Evolutionary conservation across 305 asterid genomes (phyloP), one percentile per base, ranked within the genome.

Genomic region (Solanum aculeatissimum): DNA sequence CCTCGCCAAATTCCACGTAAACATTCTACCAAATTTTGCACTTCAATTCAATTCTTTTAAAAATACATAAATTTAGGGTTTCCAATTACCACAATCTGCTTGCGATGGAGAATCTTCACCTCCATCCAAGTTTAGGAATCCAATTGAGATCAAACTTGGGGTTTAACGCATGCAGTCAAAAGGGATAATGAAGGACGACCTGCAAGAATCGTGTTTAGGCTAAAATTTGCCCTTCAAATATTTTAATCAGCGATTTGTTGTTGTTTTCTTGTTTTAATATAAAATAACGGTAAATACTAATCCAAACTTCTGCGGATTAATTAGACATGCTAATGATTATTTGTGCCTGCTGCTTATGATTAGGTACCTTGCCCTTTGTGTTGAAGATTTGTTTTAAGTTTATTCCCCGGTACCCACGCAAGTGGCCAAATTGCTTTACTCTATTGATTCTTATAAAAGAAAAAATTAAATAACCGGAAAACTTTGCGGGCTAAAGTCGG

Each of bases 1-100:
- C 91, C 93, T 95, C 60, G 99, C 89, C 79, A 96, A 87, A 83
- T 89, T 90, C 98, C 98, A 96, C 57, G 95, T 86, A 88, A 96
- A 94, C 99, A 96, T 96, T 62, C 2, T 70, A 45, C 54, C 81
- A 23, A 35, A 71, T 71, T 86, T 55, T 32, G 21, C 78, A 83
- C 13, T 8, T 60, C 83, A 75, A 78, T 71, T 72, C 80, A 77
- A 43, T 53, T 35, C 5, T 35, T 35, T 82, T 80, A 29, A 85
- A 65, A 32, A 70, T 53, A 18, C 84, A 47, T 47, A 72, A 53
- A 78, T 43, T 86, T 84, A 88, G 89, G 91, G 91, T 87, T 92
- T 86, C 60, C 47, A 80, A 57, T 81, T 47, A 80, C 53, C 69
- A 85, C 85, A 85, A 81, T 43, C 55, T 84, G 85, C 85, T 74